A percentile compares a stretch with the other conserved stretches of the same genome.
Evolutionary conservation across 2,329 filamentous ascomycete genomes (phyloP).

Genomic region (Botrytis hyacinthi): DNA sequence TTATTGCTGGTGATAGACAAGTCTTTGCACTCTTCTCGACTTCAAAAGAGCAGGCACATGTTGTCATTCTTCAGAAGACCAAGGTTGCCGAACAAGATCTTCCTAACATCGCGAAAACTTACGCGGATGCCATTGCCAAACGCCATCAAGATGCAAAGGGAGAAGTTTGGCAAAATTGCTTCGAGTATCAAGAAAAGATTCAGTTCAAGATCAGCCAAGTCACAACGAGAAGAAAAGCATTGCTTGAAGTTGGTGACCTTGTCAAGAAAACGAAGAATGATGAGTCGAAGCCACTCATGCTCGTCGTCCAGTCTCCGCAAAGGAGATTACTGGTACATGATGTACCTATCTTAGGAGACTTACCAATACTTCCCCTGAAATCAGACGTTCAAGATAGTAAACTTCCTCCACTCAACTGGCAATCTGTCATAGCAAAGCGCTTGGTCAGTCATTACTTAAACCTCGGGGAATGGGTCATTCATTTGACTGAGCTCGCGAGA

Average conservation of each 20-base stretch:
- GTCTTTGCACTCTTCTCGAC: constrained; percentile 94
- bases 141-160: constrained; percentile 64
- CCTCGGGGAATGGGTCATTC: constrained; percentile 87
- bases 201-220: constrained; percentile 85
- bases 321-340: constrained; percentile 78
- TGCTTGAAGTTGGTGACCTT: constrained; percentile 82
- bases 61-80: constrained; percentile 82
- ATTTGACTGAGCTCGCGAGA: constrained; percentile 80
- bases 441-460: constrained; percentile 88
- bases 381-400: constrained; percentile 82
- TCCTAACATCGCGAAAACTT: constrained; percentile 87
- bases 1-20: constrained; percentile 84
- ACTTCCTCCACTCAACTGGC: constrained; percentile 90
- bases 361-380: constrained; percentile 78
- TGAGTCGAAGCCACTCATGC: constrained; percentile 73
- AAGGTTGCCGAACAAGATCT: constrained; percentile 77
- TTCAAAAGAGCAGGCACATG: constrained; percentile 71
- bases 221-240: constrained; percentile 82
- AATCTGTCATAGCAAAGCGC: constrained; percentile 80
- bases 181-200: constrained; percentile 82
- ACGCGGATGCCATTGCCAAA: constrained; percentile 69
- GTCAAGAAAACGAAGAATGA: constrained; percentile 90
- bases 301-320: constrained; percentile 89
- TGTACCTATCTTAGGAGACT: constrained; percentile 77
- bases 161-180: constrained; percentile 73